Base-by-base conservation (phyloP, 176 grass and related monocot genomes). In the Miscanthus lutarioriparius region DNA sequence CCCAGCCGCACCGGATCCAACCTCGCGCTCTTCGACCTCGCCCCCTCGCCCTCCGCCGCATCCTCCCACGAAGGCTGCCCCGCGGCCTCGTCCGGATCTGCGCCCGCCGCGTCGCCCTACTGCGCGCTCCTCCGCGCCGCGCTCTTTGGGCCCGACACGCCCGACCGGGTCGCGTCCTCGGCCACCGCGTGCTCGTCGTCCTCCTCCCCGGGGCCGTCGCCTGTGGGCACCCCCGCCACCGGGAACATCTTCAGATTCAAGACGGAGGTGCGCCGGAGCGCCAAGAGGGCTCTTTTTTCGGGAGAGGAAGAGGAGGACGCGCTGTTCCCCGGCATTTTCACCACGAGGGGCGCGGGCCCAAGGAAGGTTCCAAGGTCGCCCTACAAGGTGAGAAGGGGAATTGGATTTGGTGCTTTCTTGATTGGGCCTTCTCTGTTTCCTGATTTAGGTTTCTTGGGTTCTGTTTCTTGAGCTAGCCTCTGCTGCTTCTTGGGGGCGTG, bases 201-300 rank as follows among this genome's bases (percentile, higher is more conserved):
- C 11, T 89, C 93, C 2, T 85, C 69, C 20, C 23, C 79, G 12
- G 69, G 64, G 4, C 77, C 95, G 4, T 91, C 92, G 6, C 61
- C 91, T 0, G 77, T 91, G 4, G 78, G 77, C 22, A 90, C 85
- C 33, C 85, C 91, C 0, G 72, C 88, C 4, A 89, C 76, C 33
- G 88, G 90, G 30, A 99, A 99, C 72, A 96, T 99, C 64, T 99
- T 99, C 82, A 80, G 91, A 58, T 99, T 92, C 88, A 99, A 99
- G 91, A 86, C 90, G 30, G 93, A 96, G 72, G 92, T 99, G 56
- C 93, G 90, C 1, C 39, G 90, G 62, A 83, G 61, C 45, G 86
- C 91, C 16, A 93, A 91, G 69, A 72, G 91, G n/a, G 74, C 82
- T 28, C 86, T 94, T 10, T 96, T 99, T 68, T 44, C 84, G 30